These are phyloP conservation scores for Fennellomyces sp. DNA, from an alignment of 371 early-diverging fungal species.

Conservation along the genomic window DNA sequence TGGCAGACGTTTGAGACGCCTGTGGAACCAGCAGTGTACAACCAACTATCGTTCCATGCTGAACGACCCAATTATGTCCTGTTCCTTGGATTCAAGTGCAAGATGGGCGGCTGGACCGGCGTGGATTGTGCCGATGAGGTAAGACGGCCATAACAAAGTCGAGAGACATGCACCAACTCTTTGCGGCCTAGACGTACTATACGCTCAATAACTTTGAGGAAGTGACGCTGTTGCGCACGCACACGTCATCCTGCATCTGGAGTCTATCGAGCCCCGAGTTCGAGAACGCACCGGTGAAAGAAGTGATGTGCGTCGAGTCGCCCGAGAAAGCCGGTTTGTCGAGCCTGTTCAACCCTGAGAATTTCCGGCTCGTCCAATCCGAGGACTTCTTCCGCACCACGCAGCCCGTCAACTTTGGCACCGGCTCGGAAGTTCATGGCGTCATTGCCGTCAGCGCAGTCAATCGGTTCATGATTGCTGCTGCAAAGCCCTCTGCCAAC, in stretches of 20 bases:
- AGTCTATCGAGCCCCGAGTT: slow-evolving; percentile 56
- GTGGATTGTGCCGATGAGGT: slow-evolving; percentile 59
- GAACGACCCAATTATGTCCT: slow-evolving; percentile 60
- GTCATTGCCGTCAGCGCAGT: slow-evolving; percentile 68
- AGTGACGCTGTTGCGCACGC: slow-evolving; percentile 48
- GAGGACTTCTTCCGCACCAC: slow-evolving; percentile 67
- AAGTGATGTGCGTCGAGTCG: slow-evolving; percentile 73
- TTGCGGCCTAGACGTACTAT: slow-evolving; percentile 66
- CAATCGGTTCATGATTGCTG: slow-evolving; percentile 71
- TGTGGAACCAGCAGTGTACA: slow-evolving; percentile 38
- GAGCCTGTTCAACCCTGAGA: slow-evolving; percentile 43
- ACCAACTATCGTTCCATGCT: slow-evolving; percentile 69
- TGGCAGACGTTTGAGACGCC: slow-evolving; percentile 69
- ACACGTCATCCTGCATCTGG: slow-evolving; percentile 72
- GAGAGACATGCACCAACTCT: too few relatives aligned
- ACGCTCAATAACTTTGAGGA: slow-evolving; percentile 70
- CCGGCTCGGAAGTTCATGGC: slow-evolving; percentile 50
- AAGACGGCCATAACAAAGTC: too few relatives aligned
- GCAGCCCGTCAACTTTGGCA: slow-evolving; percentile 47
- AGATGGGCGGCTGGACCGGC: slow-evolving; percentile 46
- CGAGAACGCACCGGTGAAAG: slow-evolving; percentile 53
- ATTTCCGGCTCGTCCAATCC: slow-evolving; percentile 61
- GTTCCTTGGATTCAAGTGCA: slow-evolving; percentile 56
- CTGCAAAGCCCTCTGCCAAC: slow-evolving; percentile 51
- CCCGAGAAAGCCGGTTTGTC: slow-evolving; percentile 37